A percentile compares a stretch with the other conserved stretches of the same genome.
These are phyloP conservation scores for Paracamarosporium sp. DNA, from an alignment of 2,329 filamentous ascomycete species.

Conservation along the genomic window DNA sequence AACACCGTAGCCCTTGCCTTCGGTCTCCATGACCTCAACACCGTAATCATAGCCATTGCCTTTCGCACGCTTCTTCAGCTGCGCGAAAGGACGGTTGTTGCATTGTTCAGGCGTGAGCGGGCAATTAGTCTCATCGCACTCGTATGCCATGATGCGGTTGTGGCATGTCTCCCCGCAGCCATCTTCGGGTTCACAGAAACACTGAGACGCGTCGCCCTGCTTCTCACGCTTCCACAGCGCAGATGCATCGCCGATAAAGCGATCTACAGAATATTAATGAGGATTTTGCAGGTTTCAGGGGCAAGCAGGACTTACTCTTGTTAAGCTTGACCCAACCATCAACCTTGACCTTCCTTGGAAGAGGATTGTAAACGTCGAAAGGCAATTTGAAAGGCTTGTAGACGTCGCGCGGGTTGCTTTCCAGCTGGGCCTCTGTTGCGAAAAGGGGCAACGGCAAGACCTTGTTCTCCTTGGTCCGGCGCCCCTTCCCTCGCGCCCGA, in stretches of 20 bases:
- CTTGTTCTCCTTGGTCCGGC: conserved; percentile 56
- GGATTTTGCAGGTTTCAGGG: conserved; percentile 13
- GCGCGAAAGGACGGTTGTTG: conserved; percentile 86
- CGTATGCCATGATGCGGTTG: conserved; percentile 96
- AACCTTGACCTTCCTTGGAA: conserved; percentile 86
- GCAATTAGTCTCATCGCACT: conserved; percentile 92
- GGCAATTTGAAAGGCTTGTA: conserved; percentile 85
- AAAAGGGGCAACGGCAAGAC: conserved; percentile 80
- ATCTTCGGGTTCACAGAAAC: conserved; percentile 62
- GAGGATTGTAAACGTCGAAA: conserved; percentile 86
- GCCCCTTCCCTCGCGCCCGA: conserved; percentile 44
- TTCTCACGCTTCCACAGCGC: conserved; percentile 83
- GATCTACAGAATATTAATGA: conserved; percentile 63
- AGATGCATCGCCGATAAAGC: conserved; percentile 85
- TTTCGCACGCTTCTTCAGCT: conserved; percentile 69
- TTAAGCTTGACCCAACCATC: conserved; percentile 92
- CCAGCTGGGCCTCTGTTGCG: conserved; percentile 72
- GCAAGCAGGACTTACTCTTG: conserved; percentile 69
- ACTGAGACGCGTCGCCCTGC: conserved; percentile 72
- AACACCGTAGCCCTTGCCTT: conserved; percentile 87
- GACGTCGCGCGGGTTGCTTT: conserved; percentile 57
- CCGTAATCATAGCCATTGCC: conserved; percentile 90
- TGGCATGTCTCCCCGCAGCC: conserved; percentile 91
- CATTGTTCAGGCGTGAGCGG: conserved; percentile 76
- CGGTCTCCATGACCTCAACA: conserved; percentile 92